Evolutionary conservation across 139 green algal genomes (phyloP), one percentile per base, ranked within the genome.

Genomic region (Nannochloris sp.): DNA sequence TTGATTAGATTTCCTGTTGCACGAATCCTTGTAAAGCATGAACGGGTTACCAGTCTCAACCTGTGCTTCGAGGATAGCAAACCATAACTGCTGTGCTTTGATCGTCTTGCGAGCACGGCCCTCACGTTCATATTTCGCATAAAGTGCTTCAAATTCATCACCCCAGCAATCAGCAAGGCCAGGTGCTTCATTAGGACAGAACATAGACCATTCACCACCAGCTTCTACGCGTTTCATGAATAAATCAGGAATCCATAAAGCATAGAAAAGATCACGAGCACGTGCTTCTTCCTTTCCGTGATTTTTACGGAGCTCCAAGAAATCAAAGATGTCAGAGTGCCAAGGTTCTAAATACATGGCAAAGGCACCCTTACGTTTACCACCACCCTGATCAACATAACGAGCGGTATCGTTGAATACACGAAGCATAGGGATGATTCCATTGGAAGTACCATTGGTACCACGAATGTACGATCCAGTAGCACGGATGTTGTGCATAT

Each of bases 31-130:
- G 90, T 87, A 99, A 36, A 99, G 84, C 92, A 99, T 99, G 86
- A 96, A 99, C 8, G 94, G 94, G 82, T 97, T 98, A 68, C 94
- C 94, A 1, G 94, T 99, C 83, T 99, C 94, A 30, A 98, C 87
- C 82, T 97, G 92, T 10, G 92, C 89, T 80, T 97, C 92, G 54
- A 99, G 77, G 59, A 99, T 93, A 55, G 91, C 90, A 70, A 98
- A 99, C 94, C 94, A 99, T 42, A 99, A 82, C 82, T 97, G 84
- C 82, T 98, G 94, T 10, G 94, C 94, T 61, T 92, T 88, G 63
- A 99, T 82, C 25, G 42, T 60, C 59, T 74, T 74, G 32, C 71
- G 59, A 6, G 71, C 47, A 23, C 71, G 58, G 25, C 65, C 64
- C 44, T 64, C 63, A 1, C 39, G 4, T 66, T 83, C 83, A 62